A percentile compares a stretch with the other conserved stretches of the same genome.
These are phyloP conservation scores for Camellia lanceoleosa DNA, from an alignment of 148 eudicot genomes.

Conservation along the genomic window DNA sequence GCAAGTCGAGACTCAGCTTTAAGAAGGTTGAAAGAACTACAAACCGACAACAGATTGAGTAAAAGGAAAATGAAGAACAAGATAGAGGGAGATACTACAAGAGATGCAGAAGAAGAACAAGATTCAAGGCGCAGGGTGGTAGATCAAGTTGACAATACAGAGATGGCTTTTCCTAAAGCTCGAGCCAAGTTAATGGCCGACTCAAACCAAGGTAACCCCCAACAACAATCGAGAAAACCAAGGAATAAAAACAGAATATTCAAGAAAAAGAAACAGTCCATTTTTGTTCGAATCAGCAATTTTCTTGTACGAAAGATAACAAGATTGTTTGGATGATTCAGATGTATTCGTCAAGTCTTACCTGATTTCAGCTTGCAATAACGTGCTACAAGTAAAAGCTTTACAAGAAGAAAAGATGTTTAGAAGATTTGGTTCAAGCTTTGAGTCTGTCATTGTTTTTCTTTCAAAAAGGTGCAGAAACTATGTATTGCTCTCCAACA, in stretches of 20 bases:
- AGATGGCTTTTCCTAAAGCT: not conserved
- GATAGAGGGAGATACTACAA: not conserved
- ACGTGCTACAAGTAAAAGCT: not conserved
- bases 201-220: constrained; percentile 10
- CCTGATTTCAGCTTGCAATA: not conserved
- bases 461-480: not conserved
- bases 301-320: constrained; percentile 11
- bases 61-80: not conserved
- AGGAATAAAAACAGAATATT: not conserved
- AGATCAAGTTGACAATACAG: not conserved
- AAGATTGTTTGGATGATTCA: constrained; percentile 15
- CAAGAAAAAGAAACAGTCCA: constrained; percentile 14
- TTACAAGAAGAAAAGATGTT: not conserved
- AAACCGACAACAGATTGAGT: not conserved
- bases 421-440: constrained; percentile 15
- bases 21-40: constrained; percentile 19
- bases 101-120: not conserved
- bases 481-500: constrained; percentile 6
- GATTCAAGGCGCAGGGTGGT: not conserved
- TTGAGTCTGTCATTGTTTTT: not conserved
- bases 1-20: constrained; percentile 24
- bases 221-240: not conserved
- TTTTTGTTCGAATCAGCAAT: constrained; percentile 7
- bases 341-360: not conserved
- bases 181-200: constrained; percentile 2